Evolutionary conservation across 495 filamentous ascomycete species (phyloP), one percentile per base, ranked within the genome.

Genomic region (Elaphomyces granulatus): DNA sequence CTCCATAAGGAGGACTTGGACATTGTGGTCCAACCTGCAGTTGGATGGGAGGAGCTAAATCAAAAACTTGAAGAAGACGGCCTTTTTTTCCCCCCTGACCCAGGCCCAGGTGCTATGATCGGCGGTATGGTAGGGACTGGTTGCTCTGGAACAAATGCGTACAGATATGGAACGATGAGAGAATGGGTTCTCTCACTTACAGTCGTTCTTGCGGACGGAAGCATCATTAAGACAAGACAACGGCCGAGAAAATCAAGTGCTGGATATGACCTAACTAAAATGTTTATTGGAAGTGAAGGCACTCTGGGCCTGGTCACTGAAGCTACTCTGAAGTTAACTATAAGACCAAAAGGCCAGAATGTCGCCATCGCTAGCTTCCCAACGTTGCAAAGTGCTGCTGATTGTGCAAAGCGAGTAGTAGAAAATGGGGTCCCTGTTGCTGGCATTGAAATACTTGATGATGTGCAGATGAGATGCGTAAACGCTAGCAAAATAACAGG

Each of bases 71-170:
- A 61, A 4, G 55, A 70, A 32, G 48, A 70, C 23, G 71, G 70
- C 4, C 61, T 80, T 0, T 78, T 80, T 53, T 80, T 80, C 55
- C 76, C 76, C 2, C 76, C 76, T 7, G 76, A 80, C 43, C 76
- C 76, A 0, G 76, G 76, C 3, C 76, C 76, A 12, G 76, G 76
- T 4, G 76, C 76, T 8, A 75, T 73, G 68, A 80, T 80, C 36
- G 76, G 76, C 15, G 76, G 76, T 9, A 80, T 80, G 76, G 70
- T 80, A 4, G 72, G 74, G 0, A 79, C 74, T 0, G 76, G 75
- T 17, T 80, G 76, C 51, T 74, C 69, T 2, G 76, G 76, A 34
- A 80, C 76, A 2, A 80, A 80, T 50, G 72, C 76, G 4, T 80
- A 80, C 50, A 63, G 76, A 32, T 78, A 80, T 39, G 76, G 76